Conservation (phyloP, 768 basidiomycete species). For the Boletus rubroflammeus region DNA sequence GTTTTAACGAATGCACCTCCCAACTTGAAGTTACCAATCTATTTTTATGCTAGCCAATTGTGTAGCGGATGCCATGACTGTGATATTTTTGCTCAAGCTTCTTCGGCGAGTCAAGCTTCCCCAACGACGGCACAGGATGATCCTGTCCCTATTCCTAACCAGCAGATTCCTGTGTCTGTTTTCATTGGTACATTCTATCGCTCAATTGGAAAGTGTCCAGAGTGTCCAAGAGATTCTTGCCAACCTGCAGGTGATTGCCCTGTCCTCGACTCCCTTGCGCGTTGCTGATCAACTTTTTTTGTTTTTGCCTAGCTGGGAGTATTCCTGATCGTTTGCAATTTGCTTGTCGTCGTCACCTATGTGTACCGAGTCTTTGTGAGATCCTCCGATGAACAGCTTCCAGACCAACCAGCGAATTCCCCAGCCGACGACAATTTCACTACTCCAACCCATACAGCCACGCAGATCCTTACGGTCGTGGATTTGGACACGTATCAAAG, state of each 20-base stretch:
- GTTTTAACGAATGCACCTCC: not conserved
- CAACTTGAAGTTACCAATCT: not conserved
- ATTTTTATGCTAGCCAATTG: constrained; percentile 1
- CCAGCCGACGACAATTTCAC: constrained; percentile 10
- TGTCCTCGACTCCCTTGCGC: not conserved
- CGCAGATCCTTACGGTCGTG: constrained; percentile 2
- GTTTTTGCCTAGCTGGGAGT: not conserved
- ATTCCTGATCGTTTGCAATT: constrained; percentile 11
- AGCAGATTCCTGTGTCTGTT: constrained; percentile 7
- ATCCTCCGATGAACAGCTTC: not conserved
- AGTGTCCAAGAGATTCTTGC: not conserved
- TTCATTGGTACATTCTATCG: not conserved
- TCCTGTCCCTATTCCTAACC: constrained; percentile 11
- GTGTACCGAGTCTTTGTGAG: constrained; percentile 2
- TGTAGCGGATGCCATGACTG: not conserved
- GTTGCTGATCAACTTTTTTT: not conserved
- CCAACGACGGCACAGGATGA: constrained; percentile 13
- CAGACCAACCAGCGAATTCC: not conserved
- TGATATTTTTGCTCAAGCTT: constrained; percentile 9
- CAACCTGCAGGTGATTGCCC: not conserved
- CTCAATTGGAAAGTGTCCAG: not conserved
- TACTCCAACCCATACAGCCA: not conserved
- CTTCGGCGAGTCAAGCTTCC: constrained; percentile 17
- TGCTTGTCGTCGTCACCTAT: constrained; percentile 14
- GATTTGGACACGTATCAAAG: not conserved